A percentile compares a stretch with the other conserved stretches of the same genome.
Conservation (phyloP, 176 grass and related monocot species). For the Raddia distichophylla region DNA sequence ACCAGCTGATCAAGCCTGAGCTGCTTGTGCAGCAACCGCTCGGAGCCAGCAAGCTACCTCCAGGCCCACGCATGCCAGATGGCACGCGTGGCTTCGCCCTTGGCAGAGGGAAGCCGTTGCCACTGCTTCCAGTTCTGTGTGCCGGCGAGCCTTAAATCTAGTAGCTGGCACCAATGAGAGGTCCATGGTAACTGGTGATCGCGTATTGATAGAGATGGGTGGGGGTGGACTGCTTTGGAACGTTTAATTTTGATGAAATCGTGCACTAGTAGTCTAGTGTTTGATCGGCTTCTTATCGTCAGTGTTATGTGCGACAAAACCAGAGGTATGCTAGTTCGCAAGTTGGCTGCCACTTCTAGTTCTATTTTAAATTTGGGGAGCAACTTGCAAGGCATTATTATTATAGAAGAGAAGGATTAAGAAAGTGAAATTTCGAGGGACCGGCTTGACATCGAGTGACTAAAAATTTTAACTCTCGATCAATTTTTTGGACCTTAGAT, state of each 20-base stretch:
- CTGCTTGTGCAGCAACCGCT: conserved; percentile 41
- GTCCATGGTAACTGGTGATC: not conserved
- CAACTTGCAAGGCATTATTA: not conserved
- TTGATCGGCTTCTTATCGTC: not conserved
- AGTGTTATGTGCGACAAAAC: not conserved
- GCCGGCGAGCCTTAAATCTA: conserved; percentile 22
- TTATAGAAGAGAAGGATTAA: not conserved
- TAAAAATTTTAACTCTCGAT: too few relatives aligned
- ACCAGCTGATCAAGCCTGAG: conserved; percentile 44
- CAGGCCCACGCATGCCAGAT: conserved; percentile 87
- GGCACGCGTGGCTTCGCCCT: conserved; percentile 84
- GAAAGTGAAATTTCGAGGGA: not conserved
- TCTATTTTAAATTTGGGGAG: not conserved
- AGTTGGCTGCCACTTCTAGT: not conserved
- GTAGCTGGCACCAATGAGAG: not conserved
- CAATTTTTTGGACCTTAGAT: too few relatives aligned
- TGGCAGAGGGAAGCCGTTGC: conserved; percentile 64
- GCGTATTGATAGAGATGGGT: conserved; percentile 33
- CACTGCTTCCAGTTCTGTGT: conserved; percentile 14
- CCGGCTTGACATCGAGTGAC: too few relatives aligned
- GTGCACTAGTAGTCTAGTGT: not conserved
- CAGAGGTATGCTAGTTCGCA: not conserved
- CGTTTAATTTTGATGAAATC: conserved; percentile 2
- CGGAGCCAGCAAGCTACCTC: conserved; percentile 65
- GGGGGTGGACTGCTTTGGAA: not conserved